Conservation (phyloP, 1,284 basidiomycete genomes). For the Porodaedalea pini region DNA sequence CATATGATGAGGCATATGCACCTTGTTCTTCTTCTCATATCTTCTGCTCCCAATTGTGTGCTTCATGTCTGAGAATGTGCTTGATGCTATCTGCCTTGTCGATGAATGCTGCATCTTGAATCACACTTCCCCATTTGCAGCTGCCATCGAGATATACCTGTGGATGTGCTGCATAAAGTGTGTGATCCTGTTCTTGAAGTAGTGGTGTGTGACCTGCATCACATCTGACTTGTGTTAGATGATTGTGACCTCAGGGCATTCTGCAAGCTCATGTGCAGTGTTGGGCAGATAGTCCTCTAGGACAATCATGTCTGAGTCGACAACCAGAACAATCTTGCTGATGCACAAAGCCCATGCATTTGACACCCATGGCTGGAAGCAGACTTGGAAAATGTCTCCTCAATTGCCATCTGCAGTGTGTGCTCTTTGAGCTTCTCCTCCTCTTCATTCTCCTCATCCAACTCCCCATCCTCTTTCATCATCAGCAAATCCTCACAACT, state of each 20-base stretch:
- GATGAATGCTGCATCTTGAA: too few species aligned
- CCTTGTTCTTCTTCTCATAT: conserved; percentile 78
- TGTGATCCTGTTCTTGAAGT: conserved; percentile 83
- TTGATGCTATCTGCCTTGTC: too few species aligned
- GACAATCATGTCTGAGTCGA: conserved; percentile 84
- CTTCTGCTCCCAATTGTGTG: conserved; percentile 92
- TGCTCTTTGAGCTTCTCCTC: conserved; percentile 91
- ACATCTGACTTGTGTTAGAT: conserved; percentile 86
- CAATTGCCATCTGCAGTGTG: conserved; percentile 61
- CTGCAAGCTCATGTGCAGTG: conserved; percentile 75
- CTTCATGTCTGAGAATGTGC: conserved; percentile 98
- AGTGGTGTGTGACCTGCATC: conserved; percentile 83
- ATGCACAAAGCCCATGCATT: conserved; percentile 56
- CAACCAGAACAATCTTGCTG: conserved; percentile 65
- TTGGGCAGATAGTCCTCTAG: conserved; percentile 85
- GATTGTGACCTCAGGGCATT: conserved; percentile 77
- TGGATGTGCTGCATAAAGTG: conserved; percentile 82
- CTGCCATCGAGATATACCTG: conserved; percentile 70
- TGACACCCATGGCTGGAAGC: conserved; percentile 61
- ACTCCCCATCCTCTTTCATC: conserved; percentile 25
- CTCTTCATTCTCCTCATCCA: conserved; percentile 32
- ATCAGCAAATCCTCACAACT: conserved; percentile 33
- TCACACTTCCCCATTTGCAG: conserved; percentile 88
- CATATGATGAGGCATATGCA: too few species aligned
- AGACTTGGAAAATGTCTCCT: conserved; percentile 61